A percentile compares a stretch with the other conserved stretches of the same genome.
Evolutionary conservation across 2,329 filamentous ascomycete species (phyloP).

Genomic region (Botrytis cinerea): DNA sequence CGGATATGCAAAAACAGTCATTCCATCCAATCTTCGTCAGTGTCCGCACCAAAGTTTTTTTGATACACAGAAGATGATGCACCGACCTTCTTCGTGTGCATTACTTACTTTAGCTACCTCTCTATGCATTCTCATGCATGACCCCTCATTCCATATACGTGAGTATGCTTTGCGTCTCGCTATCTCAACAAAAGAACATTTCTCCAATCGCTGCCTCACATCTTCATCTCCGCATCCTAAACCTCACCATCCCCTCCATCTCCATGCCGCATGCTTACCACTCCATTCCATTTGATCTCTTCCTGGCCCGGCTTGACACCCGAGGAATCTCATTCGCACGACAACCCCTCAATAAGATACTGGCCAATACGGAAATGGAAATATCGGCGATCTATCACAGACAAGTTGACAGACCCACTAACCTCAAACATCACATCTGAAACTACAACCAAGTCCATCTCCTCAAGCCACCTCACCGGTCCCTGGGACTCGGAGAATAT

Average conservation of each 20-base stretch:
- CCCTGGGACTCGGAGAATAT: constrained; percentile 8
- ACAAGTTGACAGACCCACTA: background rate
- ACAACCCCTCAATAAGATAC: background rate
- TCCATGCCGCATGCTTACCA: background rate
- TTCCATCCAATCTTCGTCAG: constrained; percentile 2
- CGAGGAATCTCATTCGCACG: background rate
- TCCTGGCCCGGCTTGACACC: background rate
- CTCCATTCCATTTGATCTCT: background rate
- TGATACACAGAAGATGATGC: background rate
- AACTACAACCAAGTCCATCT: background rate
- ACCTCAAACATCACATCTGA: constrained; percentile 6
- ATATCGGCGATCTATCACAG: background rate
- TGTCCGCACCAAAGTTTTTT: background rate
- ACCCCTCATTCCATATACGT: background rate
- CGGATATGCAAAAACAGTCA: constrained; percentile 4
- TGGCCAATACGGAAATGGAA: background rate
- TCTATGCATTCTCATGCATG: background rate
- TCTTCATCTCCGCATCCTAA: background rate
- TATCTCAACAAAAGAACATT: constrained; percentile 8
- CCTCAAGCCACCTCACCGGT: background rate
- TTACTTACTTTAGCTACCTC: background rate
- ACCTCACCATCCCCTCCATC: background rate
- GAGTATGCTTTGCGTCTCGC: constrained; percentile 1
- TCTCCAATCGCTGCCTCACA: background rate
- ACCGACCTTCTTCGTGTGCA: background rate